Evolutionary conservation across 441 rosid species (phyloP).

Genomic region (Gossypium laxum): DNA sequence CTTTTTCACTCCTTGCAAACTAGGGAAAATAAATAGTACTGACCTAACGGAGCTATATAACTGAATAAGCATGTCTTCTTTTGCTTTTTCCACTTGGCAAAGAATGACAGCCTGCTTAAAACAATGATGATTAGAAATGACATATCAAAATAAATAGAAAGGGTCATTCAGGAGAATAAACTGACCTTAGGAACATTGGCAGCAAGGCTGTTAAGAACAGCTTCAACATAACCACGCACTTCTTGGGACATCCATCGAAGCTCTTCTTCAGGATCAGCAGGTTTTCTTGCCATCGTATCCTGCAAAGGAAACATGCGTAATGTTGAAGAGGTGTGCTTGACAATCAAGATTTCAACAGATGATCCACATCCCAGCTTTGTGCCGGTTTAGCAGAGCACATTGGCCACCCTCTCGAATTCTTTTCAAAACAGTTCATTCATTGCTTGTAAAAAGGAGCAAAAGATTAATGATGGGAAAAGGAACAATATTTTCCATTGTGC

Average conservation of each 20-base stretch:
- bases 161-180: slow-evolving; percentile 12
- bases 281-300: slow-evolving; percentile 90
- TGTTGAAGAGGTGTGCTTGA: neutral
- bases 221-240: slow-evolving; percentile 99
- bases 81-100: slow-evolving; percentile 98
- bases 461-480: neutral
- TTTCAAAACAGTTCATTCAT: neutral
- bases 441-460: neutral
- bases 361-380: neutral
- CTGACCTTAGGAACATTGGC: slow-evolving; percentile 96
- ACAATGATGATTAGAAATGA: slow-evolving; percentile 8
- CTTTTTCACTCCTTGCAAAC: neutral
- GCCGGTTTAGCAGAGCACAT: neutral
- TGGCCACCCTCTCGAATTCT: neutral
- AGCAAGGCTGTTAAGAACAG: slow-evolving; percentile 97
- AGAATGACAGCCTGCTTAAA: slow-evolving; percentile 89
- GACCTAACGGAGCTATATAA: slow-evolving; percentile 91
- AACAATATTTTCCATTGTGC: neutral
- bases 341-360: neutral
- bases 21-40: slow-evolving; percentile 7
- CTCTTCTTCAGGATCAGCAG: slow-evolving; percentile 97
- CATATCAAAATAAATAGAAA: neutral
- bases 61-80: slow-evolving; percentile 97
- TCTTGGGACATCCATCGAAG: slow-evolving; percentile 99
- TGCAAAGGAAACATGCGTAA: slow-evolving; percentile 18